Percentiles rank a stretch among this genome's conserved stretches.
Evolutionary conservation across 345 rosid genomes (phyloP).

Genomic region (Euphorbia tirucalli): DNA sequence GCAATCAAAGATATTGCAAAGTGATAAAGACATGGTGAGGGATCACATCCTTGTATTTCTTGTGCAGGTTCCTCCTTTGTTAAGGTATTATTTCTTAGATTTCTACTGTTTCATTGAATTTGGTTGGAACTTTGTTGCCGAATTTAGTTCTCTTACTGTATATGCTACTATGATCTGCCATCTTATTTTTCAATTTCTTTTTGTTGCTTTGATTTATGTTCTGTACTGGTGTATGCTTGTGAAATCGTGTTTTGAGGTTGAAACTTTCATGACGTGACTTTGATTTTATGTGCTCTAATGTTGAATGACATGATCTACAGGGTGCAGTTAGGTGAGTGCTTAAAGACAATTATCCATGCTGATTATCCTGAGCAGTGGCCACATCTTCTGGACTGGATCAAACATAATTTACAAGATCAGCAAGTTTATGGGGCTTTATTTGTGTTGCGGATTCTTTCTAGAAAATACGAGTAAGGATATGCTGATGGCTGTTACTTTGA

Average conservation of each 20-base stretch:
- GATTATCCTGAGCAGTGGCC: slow-evolving; percentile 99
- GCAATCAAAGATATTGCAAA: slow-evolving; percentile 55
- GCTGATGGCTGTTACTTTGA: slow-evolving; percentile 1
- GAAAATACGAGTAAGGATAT: slow-evolving; percentile 90
- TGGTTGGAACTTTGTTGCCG: neutral
- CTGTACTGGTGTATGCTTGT: neutral
- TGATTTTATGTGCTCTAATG: slow-evolving; percentile 7
- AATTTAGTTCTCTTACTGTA: neutral
- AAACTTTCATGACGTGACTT: neutral
- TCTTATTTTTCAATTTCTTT: neutral
- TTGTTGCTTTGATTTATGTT: neutral
- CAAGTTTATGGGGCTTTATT: slow-evolving; percentile 90
- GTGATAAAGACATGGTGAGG: slow-evolving; percentile 81
- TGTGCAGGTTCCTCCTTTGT: slow-evolving; percentile 79
- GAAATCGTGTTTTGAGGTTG: neutral
- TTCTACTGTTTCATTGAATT: slow-evolving; percentile 17
- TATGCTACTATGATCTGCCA: neutral
- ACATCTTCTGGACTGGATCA: slow-evolving; percentile 88
- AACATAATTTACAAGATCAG: slow-evolving; percentile 81
- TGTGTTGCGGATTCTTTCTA: slow-evolving; percentile 84
- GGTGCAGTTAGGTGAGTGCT: slow-evolving; percentile 96
- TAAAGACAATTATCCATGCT: slow-evolving; percentile 86
- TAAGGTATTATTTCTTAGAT: slow-evolving; percentile 52
- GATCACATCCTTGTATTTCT: slow-evolving; percentile 82
- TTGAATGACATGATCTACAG: slow-evolving; percentile 35